Percentiles rank a stretch among this genome's conserved stretches.
Conservation (phyloP, 2,329 filamentous ascomycete species). For the Xylariaceae sp. region DNA sequence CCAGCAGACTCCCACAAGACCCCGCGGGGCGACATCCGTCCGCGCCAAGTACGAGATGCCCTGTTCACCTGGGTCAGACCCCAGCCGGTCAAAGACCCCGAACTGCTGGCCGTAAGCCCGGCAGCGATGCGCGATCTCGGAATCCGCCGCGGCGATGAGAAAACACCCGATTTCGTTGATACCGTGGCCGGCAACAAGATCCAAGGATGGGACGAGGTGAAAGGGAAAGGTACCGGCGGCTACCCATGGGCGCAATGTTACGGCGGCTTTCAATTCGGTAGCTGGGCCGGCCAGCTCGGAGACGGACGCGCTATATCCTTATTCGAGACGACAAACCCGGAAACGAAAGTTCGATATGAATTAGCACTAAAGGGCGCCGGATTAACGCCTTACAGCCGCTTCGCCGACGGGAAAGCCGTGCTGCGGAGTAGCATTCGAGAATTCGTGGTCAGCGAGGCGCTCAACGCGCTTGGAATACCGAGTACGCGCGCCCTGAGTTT, state of each 20-base stretch:
- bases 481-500: constrained; percentile 82
- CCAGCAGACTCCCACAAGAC: constrained; percentile 78
- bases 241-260: constrained; percentile 99
- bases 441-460: constrained; percentile 84
- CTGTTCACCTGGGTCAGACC: constrained; percentile 90
- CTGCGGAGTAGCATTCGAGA: constrained; percentile 89
- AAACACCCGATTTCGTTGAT: constrained; percentile 69
- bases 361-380: constrained; percentile 93
- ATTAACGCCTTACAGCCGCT: constrained; percentile 88
- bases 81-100: constrained; percentile 64
- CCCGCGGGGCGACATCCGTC: constrained; percentile 69
- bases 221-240: constrained; percentile 44
- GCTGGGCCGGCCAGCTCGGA: constrained; percentile 93
- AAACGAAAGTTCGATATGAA: constrained; percentile 73
- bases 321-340: constrained; percentile 80
- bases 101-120: constrained; percentile 76
- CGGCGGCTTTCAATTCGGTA: constrained; percentile 75
- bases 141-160: constrained; percentile 63
- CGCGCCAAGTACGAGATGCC: constrained; percentile 79
- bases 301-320: constrained; percentile 92
- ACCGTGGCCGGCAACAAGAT: constrained; percentile 80
- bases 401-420: constrained; percentile 93
- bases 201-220: constrained; percentile 70
- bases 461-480: constrained; percentile 82
- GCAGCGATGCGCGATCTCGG: constrained; percentile 79